Evolutionary conservation across 2,329 filamentous ascomycete species (phyloP), one percentile per base, ranked within the genome.

Genomic region (Colletotrichum tropicale): DNA sequence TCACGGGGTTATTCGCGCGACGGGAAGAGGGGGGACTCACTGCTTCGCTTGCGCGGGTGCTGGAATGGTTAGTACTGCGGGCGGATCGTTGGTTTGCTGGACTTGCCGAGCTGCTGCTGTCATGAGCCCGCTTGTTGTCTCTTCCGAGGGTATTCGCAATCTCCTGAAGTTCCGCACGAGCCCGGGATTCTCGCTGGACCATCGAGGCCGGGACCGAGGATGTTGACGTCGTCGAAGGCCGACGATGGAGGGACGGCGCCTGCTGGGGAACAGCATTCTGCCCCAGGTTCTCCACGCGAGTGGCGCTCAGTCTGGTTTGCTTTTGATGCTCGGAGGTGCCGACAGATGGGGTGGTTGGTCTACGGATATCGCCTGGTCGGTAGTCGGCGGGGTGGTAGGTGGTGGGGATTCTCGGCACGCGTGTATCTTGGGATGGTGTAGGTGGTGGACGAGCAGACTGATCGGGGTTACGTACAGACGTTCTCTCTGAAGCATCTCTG

Each of bases 1-100:
- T 76, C 64, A 76, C 34, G 56, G 65, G 34, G 70, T 76, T 38
- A 76, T 60, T 58, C 58, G 15, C 56, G 58, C 32, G 64, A 13
- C 34, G 26, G 65, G 56, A 18, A 38, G 48, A 34, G 56, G 64
- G 70, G 7, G 21, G n/a, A 76, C 74, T 76, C 43, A 76, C 73
- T 21, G 60, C 30, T 55, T 64, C 70, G 64, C 52, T 66, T 15
- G 28, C 38, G 28, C 32, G 48, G 38, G 68, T 34, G 67, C 36
- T 62, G 26, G 56, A 30, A 55, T 16, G 58, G 24, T 43, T 30
- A 43, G 66, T 58, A 32, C 16, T 32, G 58, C 5, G 38, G 34
- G 32, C 21, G 26, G n/a, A 43, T 28, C n/a, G 15, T 10, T 48
- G 48, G 12, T 68, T 28, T n/a, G 66, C 32, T 43, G 55, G 36